These are phyloP conservation scores for Schwanniomyces etchellsii DNA, from an alignment of 1,139 yeast genomes.

Conservation along the genomic window DNA sequence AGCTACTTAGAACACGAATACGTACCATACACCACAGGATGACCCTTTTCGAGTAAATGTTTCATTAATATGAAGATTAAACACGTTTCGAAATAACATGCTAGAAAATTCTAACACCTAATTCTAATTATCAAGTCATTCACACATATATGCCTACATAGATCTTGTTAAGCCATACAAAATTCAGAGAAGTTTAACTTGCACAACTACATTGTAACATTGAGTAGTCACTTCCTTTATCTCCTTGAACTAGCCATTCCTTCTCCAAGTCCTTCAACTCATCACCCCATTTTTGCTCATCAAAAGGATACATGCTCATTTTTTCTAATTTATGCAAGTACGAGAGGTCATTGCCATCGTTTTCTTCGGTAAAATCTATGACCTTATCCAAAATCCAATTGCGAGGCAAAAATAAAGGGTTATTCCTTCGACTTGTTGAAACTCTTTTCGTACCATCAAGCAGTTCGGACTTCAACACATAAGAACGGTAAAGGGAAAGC, in stretches of 20 bases:
- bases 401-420: conserved; percentile 80
- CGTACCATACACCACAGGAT: no score
- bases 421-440: conserved; percentile 35
- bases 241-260: conserved; percentile 48
- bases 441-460: conserved; percentile 18
- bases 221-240: conserved; percentile 38
- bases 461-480: conserved; percentile 22
- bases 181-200: conserved; percentile 32
- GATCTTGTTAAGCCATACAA: neutral
- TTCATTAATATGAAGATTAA: no score
- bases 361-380: conserved; percentile 42
- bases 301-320: conserved; percentile 64
- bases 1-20: no score
- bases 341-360: conserved; percentile 28
- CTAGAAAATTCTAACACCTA: no score
- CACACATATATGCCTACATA: no score
- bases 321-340: conserved; percentile 49
- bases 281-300: conserved; percentile 56
- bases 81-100: no score
- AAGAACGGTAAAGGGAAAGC: conserved; percentile 34
- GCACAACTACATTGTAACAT: conserved; percentile 69
- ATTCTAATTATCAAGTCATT: no score
- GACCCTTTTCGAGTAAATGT: no score
- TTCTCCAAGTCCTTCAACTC: conserved; percentile 51
- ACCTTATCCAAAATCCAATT: conserved; percentile 88